Base-by-base conservation (phyloP, 2,329 filamentous ascomycete species). In the Penicillium hesseltinei region DNA sequence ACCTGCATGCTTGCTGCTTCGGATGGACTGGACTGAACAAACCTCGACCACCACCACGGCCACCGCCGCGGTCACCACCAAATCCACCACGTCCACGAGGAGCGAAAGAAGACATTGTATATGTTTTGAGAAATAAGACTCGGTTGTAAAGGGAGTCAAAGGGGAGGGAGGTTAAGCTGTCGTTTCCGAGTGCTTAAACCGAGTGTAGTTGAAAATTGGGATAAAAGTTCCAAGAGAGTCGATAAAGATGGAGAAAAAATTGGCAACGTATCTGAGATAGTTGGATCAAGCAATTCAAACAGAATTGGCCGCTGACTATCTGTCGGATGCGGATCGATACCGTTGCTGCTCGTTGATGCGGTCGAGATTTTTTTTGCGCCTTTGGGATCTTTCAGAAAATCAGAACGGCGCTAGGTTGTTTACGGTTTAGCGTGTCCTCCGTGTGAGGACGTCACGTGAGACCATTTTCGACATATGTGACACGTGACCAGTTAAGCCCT, bases 301-400 rank as follows among this genome's bases (percentile, higher is more conserved):
- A 50, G 56, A 57, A 62, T 63, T 66, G 64, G 66, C 66, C 62
- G 60, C 63, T 56, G 55, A 63, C 58, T 66, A 62, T 63, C 57
- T 63, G 62, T 69, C 66, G 68, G 60, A 58, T 63, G 62, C 71
- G 59, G 67, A 63, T 73, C 66, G 64, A 70, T 65, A 67, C 70
- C 69, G 68, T 57, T 72, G 69, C 67, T 73, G 62, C 69, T 73
- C 70, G 71, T 67, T 71, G 71, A 66, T 72, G 66, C 70, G 65
- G 70, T 70, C 71, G 71, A 74, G 71, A 72, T 69, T 73, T 73
- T 73, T 51, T 73, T 68, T 66, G 69, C 69, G 69, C 67, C 68
- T 71, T 68, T 69, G 65, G 66, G 70, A 71, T 71, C 70, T 71
- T 72, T 73, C 69, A 61, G 71, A 74, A 74, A 75, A 73, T 72